Conservation (phyloP, 768 basidiomycete genomes). For the Termitomyces heimii region DNA sequence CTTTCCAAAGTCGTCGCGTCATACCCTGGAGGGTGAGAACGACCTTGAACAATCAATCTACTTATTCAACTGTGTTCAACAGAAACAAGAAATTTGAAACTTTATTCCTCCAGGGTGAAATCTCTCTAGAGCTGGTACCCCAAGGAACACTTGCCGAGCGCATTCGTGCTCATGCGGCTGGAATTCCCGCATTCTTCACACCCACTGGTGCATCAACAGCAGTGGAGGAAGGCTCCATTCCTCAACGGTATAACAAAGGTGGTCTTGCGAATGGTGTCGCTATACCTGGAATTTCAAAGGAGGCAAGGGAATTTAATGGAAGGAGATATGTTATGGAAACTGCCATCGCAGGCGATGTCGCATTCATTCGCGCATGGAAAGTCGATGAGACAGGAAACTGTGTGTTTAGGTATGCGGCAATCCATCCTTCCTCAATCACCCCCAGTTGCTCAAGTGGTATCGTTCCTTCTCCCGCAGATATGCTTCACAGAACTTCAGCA, state of each 20-base stretch:
- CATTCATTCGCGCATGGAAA: conserved; percentile 88
- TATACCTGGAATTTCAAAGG: conserved; percentile 70
- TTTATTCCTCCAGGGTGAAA: conserved; percentile 73
- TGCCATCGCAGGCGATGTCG: conserved; percentile 74
- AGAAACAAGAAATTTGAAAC: conserved; percentile 86
- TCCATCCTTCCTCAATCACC: not conserved
- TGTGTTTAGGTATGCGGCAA: conserved; percentile 64
- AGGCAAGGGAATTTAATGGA: conserved; percentile 73
- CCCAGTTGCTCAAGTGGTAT: not conserved
- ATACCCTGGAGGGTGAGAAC: conserved; percentile 75
- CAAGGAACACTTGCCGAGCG: conserved; percentile 90
- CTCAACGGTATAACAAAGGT: conserved; percentile 71
- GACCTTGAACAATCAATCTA: not conserved
- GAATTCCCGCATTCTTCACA: conserved; percentile 91
- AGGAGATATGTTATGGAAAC: conserved; percentile 78
- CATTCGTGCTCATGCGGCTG: conserved; percentile 83
- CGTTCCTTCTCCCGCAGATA: conserved; percentile 41
- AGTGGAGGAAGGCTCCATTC: conserved; percentile 73
- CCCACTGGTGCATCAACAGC: conserved; percentile 87
- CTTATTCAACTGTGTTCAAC: not conserved
- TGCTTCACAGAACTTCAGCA: conserved; percentile 82
- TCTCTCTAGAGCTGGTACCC: conserved; percentile 84
- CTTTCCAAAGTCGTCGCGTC: conserved; percentile 82
- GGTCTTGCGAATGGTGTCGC: conserved; percentile 67
- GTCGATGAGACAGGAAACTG: conserved; percentile 89